These are phyloP conservation scores for Astrephomene gubernaculifera DNA, from an alignment of 139 green algal genomes.

Conservation along the genomic window DNA sequence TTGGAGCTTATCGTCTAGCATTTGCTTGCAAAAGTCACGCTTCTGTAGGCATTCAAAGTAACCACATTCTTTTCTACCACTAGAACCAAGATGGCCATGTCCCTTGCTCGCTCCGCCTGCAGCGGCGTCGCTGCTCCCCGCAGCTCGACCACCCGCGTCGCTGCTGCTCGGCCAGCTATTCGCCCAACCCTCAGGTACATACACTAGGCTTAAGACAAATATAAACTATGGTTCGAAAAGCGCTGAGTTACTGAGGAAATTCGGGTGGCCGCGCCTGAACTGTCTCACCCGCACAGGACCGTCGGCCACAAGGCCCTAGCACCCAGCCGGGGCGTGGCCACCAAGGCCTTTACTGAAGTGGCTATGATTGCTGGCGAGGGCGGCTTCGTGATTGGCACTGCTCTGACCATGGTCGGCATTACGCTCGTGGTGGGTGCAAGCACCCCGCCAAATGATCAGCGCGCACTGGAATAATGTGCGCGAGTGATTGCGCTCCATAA, in stretches of 20 bases:
- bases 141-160: slow-evolving; percentile 29
- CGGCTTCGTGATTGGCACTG: slow-evolving; percentile 83
- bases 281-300: slow-evolving; percentile 41
- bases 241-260: too few species aligned
- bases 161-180: slow-evolving; percentile 35
- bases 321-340: slow-evolving; percentile 37
- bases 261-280: too few species aligned
- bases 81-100: slow-evolving; percentile 39
- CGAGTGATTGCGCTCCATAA: too few species aligned
- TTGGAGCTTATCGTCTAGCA: background rate
- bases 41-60: background rate
- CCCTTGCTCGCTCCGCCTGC: slow-evolving; percentile 41
- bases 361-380: slow-evolving; percentile 84
- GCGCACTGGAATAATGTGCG: too few species aligned
- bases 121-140: slow-evolving; percentile 31
- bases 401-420: slow-evolving; percentile 85
- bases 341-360: slow-evolving; percentile 67
- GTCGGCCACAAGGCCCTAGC: slow-evolving; percentile 30
- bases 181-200: slow-evolving; percentile 44
- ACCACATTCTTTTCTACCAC: background rate
- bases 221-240: too few species aligned
- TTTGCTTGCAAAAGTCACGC: background rate
- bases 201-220: too few species aligned
- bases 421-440: slow-evolving; percentile 84
- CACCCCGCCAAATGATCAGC: background rate